Percentiles rank a stretch among this genome's conserved stretches.
Evolutionary conservation across 768 basidiomycete species (phyloP).

Genomic region (Erythrobasidium yunnanense): DNA sequence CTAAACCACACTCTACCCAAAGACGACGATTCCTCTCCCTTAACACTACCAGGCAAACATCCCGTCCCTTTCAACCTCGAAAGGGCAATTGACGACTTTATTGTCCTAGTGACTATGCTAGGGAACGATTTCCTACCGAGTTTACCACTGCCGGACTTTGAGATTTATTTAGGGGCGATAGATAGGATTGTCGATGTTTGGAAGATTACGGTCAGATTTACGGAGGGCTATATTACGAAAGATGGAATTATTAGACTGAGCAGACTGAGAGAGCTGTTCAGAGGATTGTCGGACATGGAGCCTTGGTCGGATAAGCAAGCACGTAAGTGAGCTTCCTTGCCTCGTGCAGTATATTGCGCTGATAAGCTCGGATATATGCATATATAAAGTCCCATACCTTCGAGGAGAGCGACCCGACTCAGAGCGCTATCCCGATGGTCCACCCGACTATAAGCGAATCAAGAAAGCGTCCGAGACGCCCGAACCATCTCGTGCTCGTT

Average conservation of each 20-base stretch:
- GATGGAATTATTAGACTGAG: not conserved
- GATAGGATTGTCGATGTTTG: not conserved
- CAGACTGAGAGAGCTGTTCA: slow-evolving; percentile 14
- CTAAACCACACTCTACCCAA: not conserved
- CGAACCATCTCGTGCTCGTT: not conserved
- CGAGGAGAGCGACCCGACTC: not conserved
- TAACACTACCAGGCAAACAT: not conserved
- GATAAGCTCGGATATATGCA: not conserved
- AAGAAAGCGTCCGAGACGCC: not conserved
- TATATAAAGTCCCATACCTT: not conserved
- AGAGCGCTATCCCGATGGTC: not conserved
- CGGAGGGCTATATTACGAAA: slow-evolving; percentile 2
- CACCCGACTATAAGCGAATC: not conserved
- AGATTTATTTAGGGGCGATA: slow-evolving; percentile 7
- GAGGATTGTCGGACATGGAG: not conserved
- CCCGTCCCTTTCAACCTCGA: not conserved
- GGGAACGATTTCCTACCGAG: slow-evolving; percentile 16
- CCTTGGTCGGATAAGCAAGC: not conserved
- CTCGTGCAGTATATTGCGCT: not conserved
- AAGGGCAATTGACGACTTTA: slow-evolving; percentile 19
- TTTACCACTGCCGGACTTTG: slow-evolving; percentile 10
- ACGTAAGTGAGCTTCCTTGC: not conserved
- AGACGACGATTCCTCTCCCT: not conserved
- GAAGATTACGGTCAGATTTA: not conserved
- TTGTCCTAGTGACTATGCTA: not conserved